Percentiles rank a stretch among this genome's conserved stretches.
Conservation (phyloP, 1,284 basidiomycete genomes). For the Flammula alnicola region DNA sequence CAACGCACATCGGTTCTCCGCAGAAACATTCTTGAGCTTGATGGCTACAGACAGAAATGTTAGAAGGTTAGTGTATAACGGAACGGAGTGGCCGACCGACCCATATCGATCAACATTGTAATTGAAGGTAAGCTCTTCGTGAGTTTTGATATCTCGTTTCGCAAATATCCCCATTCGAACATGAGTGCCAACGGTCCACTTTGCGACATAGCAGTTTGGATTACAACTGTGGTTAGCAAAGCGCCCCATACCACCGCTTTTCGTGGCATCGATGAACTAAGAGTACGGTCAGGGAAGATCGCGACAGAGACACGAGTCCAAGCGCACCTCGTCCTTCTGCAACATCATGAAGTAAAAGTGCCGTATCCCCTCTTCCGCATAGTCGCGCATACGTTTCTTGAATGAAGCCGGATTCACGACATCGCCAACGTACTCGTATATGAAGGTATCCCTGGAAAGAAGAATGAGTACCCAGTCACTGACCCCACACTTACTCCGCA, state of each 20-base stretch:
- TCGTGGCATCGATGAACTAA: slow-evolving; percentile 98
- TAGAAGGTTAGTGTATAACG: slow-evolving; percentile 1
- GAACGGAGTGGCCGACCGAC: slow-evolving; percentile 52
- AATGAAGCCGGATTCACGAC: slow-evolving; percentile 90
- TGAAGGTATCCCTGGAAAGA: slow-evolving; percentile 78
- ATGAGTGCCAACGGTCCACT: slow-evolving; percentile 93
- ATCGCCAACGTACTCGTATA: slow-evolving; percentile 99
- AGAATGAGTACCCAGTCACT: slow-evolving; percentile 3
- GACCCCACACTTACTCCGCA: slow-evolving; percentile 3
- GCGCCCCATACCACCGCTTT: slow-evolving; percentile 93
- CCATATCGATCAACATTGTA: slow-evolving; percentile 99
- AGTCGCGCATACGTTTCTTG: slow-evolving; percentile 92
- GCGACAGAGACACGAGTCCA: background rate
- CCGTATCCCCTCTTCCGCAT: slow-evolving; percentile 90
- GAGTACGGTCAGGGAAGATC: too few species aligned
- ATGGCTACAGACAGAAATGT: slow-evolving; percentile 57
- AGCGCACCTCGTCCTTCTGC: slow-evolving; percentile 89
- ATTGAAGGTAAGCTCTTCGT: slow-evolving; percentile 98
- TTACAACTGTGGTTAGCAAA: slow-evolving; percentile 99
- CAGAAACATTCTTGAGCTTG: slow-evolving; percentile 96
- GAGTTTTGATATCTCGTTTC: slow-evolving; percentile 77
- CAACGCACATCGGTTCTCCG: slow-evolving; percentile 95
- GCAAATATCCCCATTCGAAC: slow-evolving; percentile 99
- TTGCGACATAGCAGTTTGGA: slow-evolving; percentile 99
- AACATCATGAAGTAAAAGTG: slow-evolving; percentile 99